Percentiles rank a stretch among this genome's conserved stretches.
Conservation (phyloP, 2,329 filamentous ascomycete species). For the Pseudodiploospora longispora region DNA sequence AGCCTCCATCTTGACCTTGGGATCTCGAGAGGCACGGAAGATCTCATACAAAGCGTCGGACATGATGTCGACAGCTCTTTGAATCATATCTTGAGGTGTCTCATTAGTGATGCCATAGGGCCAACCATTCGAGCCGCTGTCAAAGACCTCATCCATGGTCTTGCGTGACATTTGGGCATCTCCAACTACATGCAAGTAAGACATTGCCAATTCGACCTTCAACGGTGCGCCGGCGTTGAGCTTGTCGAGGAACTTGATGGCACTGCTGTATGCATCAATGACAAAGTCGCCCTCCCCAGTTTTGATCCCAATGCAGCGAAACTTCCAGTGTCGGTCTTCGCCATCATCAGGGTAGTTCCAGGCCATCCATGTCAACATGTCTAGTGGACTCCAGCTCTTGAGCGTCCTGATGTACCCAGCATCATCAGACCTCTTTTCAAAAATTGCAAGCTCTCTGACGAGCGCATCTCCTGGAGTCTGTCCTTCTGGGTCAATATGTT, state of each 20-base stretch:
- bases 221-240: conserved; percentile 17
- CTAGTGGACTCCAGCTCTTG: conserved; percentile 17
- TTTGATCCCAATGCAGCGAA: conserved; percentile 12
- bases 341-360: conserved; percentile 11
- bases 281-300: conserved; percentile 15
- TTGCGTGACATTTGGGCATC: conserved; percentile 11
- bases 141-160: conserved; percentile 15
- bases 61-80: conserved; percentile 10
- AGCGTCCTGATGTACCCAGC: conserved; percentile 11
- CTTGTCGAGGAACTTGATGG: conserved; percentile 17
- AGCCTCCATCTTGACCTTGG: conserved; percentile 11
- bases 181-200: conserved; percentile 11
- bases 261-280: conserved; percentile 15
- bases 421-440: conserved; percentile 8
- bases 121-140: conserved; percentile 13
- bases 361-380: conserved; percentile 19
- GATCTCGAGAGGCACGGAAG: conserved; percentile 14
- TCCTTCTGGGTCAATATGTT: conserved; percentile 12
- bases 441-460: conserved; percentile 13
- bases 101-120: conserved; percentile 15
- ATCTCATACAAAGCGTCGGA: conserved; percentile 13
- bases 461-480: conserved; percentile 13
- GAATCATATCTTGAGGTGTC: conserved; percentile 8
- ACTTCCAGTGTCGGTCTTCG: background rate
- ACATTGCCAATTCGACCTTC: conserved; percentile 10